These are phyloP conservation scores for Pestalotiopsis sp. DNA, from an alignment of 2,329 filamentous ascomycete genomes.

Conservation along the genomic window DNA sequence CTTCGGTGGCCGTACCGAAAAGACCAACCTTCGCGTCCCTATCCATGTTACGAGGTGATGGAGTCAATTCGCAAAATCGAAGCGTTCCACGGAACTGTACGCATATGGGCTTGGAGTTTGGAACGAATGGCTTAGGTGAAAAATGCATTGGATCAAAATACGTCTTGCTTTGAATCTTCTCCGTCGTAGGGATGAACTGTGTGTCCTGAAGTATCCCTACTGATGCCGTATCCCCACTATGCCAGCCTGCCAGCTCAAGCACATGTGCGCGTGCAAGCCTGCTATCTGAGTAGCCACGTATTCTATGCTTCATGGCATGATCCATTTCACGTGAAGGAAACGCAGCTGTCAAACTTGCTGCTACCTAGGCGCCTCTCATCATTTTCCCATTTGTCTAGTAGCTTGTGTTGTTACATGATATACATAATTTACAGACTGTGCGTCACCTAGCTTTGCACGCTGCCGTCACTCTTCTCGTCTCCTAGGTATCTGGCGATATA, in stretches of 20 bases:
- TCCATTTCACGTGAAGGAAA: neutral
- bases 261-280: no score
- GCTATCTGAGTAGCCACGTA: no score
- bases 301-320: no score
- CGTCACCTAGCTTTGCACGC: neutral
- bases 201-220: neutral
- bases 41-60: neutral
- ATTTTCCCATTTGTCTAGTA: neutral
- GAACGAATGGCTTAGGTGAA: neutral
- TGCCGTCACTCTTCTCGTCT: slow-evolving; percentile 24
- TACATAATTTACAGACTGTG: neutral
- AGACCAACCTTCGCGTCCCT: neutral
- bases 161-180: neutral
- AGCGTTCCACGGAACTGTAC: neutral
- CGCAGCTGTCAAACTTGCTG: neutral
- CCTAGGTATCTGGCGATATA: slow-evolving; percentile 56
- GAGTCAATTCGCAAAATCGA: no score
- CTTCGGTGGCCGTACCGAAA: slow-evolving; percentile 7
- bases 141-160: neutral
- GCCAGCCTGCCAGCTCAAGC: neutral
- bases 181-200: neutral
- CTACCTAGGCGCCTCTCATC: neutral
- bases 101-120: neutral
- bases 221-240: neutral
- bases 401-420: neutral